phyloP scores from a whole-genome alignment of 352 stramenopile species.

The Phytophthora syringae region DNA sequence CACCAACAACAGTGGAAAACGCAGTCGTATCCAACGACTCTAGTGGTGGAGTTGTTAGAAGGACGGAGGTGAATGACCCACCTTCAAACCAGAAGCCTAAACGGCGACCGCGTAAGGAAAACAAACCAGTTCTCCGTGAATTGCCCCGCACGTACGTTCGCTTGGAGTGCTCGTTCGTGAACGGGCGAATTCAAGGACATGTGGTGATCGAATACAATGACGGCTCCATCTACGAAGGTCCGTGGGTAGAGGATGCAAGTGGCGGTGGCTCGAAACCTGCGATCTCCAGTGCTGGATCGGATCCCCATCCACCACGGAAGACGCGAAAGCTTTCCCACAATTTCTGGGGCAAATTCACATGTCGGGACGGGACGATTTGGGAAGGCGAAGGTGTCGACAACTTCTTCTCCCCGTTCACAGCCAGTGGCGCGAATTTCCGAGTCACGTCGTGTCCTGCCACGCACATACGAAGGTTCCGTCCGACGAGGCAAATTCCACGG shows the following conservation, averaged over 20 bases:
- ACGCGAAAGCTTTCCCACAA: conserved; percentile 38
- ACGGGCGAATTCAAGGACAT: conserved; percentile 67
- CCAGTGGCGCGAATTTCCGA: conserved; percentile 60
- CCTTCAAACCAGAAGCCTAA: conserved; percentile 10
- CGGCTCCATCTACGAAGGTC: conserved; percentile 80
- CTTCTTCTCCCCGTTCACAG: conserved; percentile 81
- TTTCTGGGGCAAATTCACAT: conserved; percentile 84
- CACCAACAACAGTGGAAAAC: neutral
- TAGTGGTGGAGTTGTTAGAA: neutral
- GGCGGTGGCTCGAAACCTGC: conserved; percentile 50
- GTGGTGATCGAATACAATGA: conserved; percentile 84
- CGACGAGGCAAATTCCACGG: conserved; percentile 72
- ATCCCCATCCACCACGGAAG: conserved; percentile 54
- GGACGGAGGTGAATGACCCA: neutral
- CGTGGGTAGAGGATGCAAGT: conserved; percentile 70
- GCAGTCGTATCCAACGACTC: neutral
- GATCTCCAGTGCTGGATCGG: conserved; percentile 30
- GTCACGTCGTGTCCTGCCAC: conserved; percentile 53
- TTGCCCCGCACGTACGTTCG: conserved; percentile 73
- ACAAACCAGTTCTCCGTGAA: conserved; percentile 34
- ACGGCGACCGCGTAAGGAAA: conserved; percentile 3
- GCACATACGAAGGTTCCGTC: conserved; percentile 59
- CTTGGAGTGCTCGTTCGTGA: conserved; percentile 74
- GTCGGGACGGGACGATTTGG: conserved; percentile 73
- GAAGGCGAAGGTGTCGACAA: conserved; percentile 82